These are phyloP conservation scores for Aureobasidium sp. DNA, from an alignment of 2,329 filamentous ascomycete species.

Conservation along the genomic window DNA sequence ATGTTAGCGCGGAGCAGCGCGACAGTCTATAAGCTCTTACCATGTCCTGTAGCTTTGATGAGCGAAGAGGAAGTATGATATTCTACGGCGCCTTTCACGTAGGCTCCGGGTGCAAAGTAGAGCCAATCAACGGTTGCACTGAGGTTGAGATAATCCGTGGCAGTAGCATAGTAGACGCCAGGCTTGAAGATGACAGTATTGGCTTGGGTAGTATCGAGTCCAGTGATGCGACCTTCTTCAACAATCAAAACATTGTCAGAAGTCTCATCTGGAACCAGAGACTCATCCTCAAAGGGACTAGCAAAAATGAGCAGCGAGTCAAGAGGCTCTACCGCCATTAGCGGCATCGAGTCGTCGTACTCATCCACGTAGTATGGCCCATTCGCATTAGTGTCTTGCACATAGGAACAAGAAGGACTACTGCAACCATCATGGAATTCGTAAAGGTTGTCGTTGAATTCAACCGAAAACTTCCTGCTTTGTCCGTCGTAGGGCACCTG, in stretches of 20 bases:
- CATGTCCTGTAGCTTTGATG: neutral
- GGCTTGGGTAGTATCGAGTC: neutral
- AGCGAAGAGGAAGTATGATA: neutral
- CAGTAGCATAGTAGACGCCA: neutral
- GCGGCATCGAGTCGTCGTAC: neutral
- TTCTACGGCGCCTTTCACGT: constrained; percentile 5
- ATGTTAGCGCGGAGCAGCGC: too few relatives aligned
- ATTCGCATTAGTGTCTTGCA: neutral
- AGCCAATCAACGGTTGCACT: constrained; percentile 1
- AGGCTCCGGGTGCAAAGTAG: constrained; percentile 8
- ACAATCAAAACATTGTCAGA: neutral
- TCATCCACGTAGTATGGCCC: neutral
- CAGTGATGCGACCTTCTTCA: neutral
- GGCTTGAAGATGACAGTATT: neutral
- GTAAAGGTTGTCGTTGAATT: constrained; percentile 6
- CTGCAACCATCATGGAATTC: constrained; percentile 2
- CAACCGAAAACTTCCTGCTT: neutral
- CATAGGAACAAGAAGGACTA: neutral
- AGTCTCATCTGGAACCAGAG: neutral
- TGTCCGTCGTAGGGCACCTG: neutral
- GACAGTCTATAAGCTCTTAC: neutral
- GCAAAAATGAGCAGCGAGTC: constrained; percentile 1
- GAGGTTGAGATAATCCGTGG: neutral
- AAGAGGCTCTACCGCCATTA: neutral
- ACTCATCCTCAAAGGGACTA: constrained; percentile 1